Evolutionary conservation across 495 filamentous ascomycete species (phyloP).

Genomic region (Friedmanniomyces simplex): DNA sequence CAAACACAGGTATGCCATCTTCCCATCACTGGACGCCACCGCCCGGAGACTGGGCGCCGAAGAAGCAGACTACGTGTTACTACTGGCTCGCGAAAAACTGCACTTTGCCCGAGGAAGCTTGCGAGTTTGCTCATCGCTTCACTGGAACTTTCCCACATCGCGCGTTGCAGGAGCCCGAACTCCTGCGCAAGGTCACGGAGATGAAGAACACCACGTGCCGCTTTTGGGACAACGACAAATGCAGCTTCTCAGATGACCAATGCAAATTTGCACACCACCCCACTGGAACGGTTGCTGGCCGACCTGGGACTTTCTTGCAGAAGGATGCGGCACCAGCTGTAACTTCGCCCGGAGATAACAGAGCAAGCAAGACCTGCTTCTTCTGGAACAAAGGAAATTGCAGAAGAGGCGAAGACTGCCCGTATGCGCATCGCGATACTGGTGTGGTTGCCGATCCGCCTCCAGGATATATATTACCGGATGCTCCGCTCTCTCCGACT

Average conservation of each 20-base stretch:
- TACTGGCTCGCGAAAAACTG: conserved; percentile 2
- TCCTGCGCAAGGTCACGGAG: background rate
- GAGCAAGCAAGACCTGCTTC: conserved; percentile 1
- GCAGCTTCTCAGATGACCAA: background rate
- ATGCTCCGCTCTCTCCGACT: too few relatives aligned
- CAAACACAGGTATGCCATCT: background rate
- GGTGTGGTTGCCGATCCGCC: background rate
- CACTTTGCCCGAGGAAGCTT: background rate
- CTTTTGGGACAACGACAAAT: background rate
- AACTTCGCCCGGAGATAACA: background rate
- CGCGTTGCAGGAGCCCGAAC: background rate
- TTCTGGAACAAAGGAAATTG: conserved; percentile 3
- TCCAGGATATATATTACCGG: background rate
- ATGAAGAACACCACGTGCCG: conserved; percentile 5
- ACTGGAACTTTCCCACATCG: background rate
- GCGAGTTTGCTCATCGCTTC: background rate
- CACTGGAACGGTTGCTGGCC: background rate
- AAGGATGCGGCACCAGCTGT: background rate
- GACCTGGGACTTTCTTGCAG: too few relatives aligned
- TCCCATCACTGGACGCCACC: background rate
- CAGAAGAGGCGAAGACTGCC: background rate
- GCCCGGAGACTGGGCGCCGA: background rate
- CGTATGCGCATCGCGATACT: background rate
- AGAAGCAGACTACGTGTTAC: conserved; percentile 1
- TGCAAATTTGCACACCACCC: conserved; percentile 7